A percentile compares a stretch with the other conserved stretches of the same genome.
Conservation (phyloP, 1,284 basidiomycete species). For the Xerocomus minutiporus region DNA sequence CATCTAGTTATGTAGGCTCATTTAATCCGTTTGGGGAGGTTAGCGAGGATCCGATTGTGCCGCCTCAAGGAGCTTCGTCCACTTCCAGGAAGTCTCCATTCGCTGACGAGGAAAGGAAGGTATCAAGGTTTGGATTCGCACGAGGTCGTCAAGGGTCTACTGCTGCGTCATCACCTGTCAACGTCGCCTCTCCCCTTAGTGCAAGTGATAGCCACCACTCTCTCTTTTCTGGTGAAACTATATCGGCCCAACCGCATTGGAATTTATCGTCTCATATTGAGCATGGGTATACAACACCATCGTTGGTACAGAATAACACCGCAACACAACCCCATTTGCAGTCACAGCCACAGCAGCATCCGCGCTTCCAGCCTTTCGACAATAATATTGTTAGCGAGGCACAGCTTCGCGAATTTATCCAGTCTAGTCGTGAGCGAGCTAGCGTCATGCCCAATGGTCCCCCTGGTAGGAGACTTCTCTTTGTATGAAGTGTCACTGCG, state of each 20-base stretch:
- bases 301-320: conserved; percentile 48
- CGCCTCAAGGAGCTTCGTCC: conserved; percentile 16
- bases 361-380: conserved; percentile 57
- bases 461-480: conserved; percentile 48
- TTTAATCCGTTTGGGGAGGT: conserved; percentile 75
- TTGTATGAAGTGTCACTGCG: conserved; percentile 34
- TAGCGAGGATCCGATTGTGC: conserved; percentile 38
- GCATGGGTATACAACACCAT: conserved; percentile 42
- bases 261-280: conserved; percentile 42
- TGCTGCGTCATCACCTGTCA: conserved; percentile 54
- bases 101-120: conserved; percentile 61
- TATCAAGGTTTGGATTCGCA: conserved; percentile 83
- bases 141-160: conserved; percentile 62
- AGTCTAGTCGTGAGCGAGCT: conserved; percentile 57
- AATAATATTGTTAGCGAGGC: conserved; percentile 57
- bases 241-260: conserved; percentile 44
- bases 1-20: conserved; percentile 60
- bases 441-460: conserved; percentile 32
- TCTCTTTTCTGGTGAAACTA: conserved; percentile 43
- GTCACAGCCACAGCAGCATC: conserved; percentile 31
- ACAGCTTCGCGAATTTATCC: conserved; percentile 69
- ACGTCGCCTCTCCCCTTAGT: conserved; percentile 53
- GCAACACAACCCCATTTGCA: conserved; percentile 26
- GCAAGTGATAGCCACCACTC: conserved; percentile 46
- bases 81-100: conserved; percentile 29